A percentile compares a stretch with the other conserved stretches of the same genome.
Conservation (phyloP, 768 basidiomycete species). For the Macrolepiota dolichaula region DNA sequence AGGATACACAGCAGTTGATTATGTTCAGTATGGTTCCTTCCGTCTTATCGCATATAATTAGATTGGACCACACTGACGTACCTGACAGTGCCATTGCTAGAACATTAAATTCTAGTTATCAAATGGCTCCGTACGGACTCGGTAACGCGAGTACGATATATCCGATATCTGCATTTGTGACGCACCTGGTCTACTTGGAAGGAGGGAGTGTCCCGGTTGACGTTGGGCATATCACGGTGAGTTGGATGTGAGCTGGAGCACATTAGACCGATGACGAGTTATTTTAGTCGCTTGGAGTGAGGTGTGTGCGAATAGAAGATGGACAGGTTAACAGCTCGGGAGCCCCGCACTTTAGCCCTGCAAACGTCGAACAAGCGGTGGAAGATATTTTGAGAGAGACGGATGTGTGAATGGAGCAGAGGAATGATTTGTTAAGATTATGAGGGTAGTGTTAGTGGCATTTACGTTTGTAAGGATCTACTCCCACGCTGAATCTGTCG, state of each 20-base stretch:
- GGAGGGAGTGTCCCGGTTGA: constrained; percentile 64
- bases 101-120: constrained; percentile 66
- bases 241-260: constrained; percentile 20
- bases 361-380: constrained; percentile 41
- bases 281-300: constrained; percentile 54
- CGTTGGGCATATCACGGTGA: constrained; percentile 54
- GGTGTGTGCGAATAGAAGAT: constrained; percentile 46
- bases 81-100: constrained; percentile 56
- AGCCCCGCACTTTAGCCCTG: constrained; percentile 39
- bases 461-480: neutral
- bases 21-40: constrained; percentile 55
- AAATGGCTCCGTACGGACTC: constrained; percentile 48
- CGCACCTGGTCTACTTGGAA: constrained; percentile 78
- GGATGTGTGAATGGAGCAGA: constrained; percentile 2
- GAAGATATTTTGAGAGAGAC: constrained; percentile 22
- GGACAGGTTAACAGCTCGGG: constrained; percentile 12
- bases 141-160: constrained; percentile 61
- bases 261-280: constrained; percentile 5
- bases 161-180: constrained; percentile 78
- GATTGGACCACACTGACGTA: neutral
- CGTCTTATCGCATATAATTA: neutral
- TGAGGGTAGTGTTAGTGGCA: neutral
- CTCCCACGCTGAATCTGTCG: too few relatives aligned
- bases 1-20: constrained; percentile 80
- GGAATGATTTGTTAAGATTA: neutral